Base-by-base conservation (phyloP, 2,329 filamentous ascomycete genomes). In the Paramyrothecium roridum region DNA sequence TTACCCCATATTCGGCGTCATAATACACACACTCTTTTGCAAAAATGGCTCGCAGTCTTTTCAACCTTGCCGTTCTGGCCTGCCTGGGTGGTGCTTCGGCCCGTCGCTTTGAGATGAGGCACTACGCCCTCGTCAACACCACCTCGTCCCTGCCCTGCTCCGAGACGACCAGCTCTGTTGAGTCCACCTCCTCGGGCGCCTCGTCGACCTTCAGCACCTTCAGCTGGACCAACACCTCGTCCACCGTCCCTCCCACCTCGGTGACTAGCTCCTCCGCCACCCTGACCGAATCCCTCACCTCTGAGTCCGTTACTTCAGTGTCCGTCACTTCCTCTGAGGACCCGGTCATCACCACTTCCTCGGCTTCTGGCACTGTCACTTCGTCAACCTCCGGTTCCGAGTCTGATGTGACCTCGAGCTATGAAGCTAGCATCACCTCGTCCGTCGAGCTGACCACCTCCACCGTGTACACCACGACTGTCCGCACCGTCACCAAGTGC, bases 401-500 rank as follows among this genome's bases (percentile, higher is more conserved):
- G 37, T 43, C 37, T 13, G 37, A 19, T 19, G 37, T 43, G 13
- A 43, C 37, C 37, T 43, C 61, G 20, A 53, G 48, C 37, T 49
- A 62, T 37, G 53, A 59, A 55, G 58, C 59, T 47, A 62, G 59
- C 50, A 59, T 65, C 51, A 65, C 66, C 45, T 58, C 60, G 46
- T 61, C 61, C 50, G 59, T 64, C 37, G 69, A 68, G 37, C 59
- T 61, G 55, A 58, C 57, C 56, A 58, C 56, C 54, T 61, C 64
- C 21, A 62, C 67, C 55, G 71, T 72, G 23, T 62, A 66, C 59
- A 72, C 67, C 59, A 68, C 65, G 37, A 64, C 65, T 37, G 63
- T 61, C 56, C 60, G 62, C 37, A 57, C 59, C 43, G 52, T 63
- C 56, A 61, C 73, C 56, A 75, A 71, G 59, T 77, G 75, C 62